Percentiles rank a stretch among this genome's conserved stretches.
These are phyloP conservation scores for Suhomyces tanzawaensis DNA, from an alignment of 805 yeast genomes.

Conservation along the genomic window DNA sequence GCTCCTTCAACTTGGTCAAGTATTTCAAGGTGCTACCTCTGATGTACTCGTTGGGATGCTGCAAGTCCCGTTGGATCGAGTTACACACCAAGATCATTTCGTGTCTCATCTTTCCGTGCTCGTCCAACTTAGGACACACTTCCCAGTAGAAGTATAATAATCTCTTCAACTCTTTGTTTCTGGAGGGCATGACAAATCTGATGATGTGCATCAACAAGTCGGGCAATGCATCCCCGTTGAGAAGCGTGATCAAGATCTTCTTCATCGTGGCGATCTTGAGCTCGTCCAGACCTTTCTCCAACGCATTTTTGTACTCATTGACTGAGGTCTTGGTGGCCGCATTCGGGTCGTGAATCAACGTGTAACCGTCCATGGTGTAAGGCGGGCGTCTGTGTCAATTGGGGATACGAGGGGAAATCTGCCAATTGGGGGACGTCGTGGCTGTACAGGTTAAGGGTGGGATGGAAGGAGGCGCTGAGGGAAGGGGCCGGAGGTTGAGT, in stretches of 20 bases:
- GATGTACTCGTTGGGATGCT: constrained; percentile 96
- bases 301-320: constrained; percentile 68
- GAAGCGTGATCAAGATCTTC: constrained; percentile 76
- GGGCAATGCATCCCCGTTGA: constrained; percentile 91
- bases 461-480: neutral
- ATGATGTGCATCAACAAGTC: constrained; percentile 94
- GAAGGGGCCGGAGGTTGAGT: constrained; percentile 4
- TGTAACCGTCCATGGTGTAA: constrained; percentile 49
- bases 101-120: constrained; percentile 88
- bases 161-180: constrained; percentile 85
- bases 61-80: constrained; percentile 94
- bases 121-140: constrained; percentile 87
- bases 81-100: constrained; percentile 99
- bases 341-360: constrained; percentile 77
- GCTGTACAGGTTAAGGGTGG: neutral
- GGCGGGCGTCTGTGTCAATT: neutral
- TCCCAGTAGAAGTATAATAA: constrained; percentile 96
- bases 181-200: constrained; percentile 96
- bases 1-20: constrained; percentile 84
- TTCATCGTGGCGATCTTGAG: constrained; percentile 89
- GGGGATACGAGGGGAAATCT: too few relatives aligned
- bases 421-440: neutral
- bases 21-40: constrained; percentile 94
- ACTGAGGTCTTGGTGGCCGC: constrained; percentile 60
- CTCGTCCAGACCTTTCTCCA: constrained; percentile 89